Base-by-base conservation (phyloP, 495 filamentous ascomycete species). In the Elasticomyces elasticus region DNA sequence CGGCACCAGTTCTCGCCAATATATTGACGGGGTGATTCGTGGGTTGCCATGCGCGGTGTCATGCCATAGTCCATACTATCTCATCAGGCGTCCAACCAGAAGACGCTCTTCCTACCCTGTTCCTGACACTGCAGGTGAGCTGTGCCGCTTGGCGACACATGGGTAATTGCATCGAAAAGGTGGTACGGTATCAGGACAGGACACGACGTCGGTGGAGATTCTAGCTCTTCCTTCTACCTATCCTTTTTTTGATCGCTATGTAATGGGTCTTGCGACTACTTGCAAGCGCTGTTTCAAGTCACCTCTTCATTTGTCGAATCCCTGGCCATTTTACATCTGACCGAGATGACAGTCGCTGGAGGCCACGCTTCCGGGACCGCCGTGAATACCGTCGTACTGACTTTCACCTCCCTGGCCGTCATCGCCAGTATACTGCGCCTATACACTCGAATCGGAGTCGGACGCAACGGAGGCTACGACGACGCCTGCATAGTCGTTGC, bases 401-500 rank as follows among this genome's bases (percentile, higher is more conserved):
- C 25, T 13, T 37, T 49, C 17, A 66, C 58, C 17, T 23, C 48
- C 7, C 25, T 66, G 11, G 61, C 61, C n/a, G 33, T 28, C 20
- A 31, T 62, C 25, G 37, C 53, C 5, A 53, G 56, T 11, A 27
- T 53, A 23, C 42, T 62, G 3, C 61, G 63, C 9, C 47, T 66
- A 15, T 63, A 44, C 31, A 66, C 63, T 41, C 44, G 63, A 7
- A 28, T 63, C 15, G 56, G 25, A 30, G 22, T 66, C 12, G 48
- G 56, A 19, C 50, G 48, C 17, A 56, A 42, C 23, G 31, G 43
- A 12, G 63, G 63, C 11, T 23, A 50, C 20, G 61, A 66, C 46
- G 63, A 66, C 44, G 47, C 51, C 19, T 59, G 49, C 35, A 59
- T 66, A 24, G 17, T 40, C 9, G 28, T 60, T 15, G 56, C 63